Base-by-base conservation (phyloP, 1,284 basidiomycete species). In the Trichosporon sp. region DNA sequence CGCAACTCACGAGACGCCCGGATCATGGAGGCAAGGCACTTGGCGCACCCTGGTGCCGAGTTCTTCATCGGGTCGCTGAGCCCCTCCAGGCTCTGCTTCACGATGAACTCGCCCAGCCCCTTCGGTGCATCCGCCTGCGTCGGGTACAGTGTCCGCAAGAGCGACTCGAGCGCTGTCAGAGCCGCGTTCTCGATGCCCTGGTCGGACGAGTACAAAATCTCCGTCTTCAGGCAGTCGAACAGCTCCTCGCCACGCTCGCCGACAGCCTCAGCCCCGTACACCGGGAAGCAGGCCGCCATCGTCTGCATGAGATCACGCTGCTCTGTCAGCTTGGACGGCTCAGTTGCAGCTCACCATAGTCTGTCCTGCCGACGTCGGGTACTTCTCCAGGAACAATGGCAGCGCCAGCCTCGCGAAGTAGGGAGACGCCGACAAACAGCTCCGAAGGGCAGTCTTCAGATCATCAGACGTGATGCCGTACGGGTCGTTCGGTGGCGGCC, bases 201-300 rank as follows among this genome's bases (percentile, higher is more conserved):
- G 78, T 97, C 93, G 4, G 89, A 90, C 0, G 95, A 92, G 85
- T 96, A 93, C 80, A 96, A 92, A 32, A 97, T 91, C 93, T 97
- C 95, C 21, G 96, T 86, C 78, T 92, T 95, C 35, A 97, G 82
- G 1, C 89, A 86, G 79, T 91, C 94, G 92, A 94, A 96, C 25
- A 97, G 83, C 72, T 93, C 91, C 2, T 86, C 86, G 0, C 90
- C 91, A 71, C 88, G 87, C 23, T 87, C 86, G 9, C 86, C 86
- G 5, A 89, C 89, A 0, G 89, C 83, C 1, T 83, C 81, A 0
- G 88, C 76, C 2, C 94, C 95, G 78, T 95, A 98, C 0, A 91
- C 87, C 1, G 94, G 92, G 66, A 97, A 86, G 77, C 91, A 94
- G 3, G 83, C 79, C 0, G 88, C 82, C 77, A 97, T 87, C 0